These are phyloP conservation scores for Stenocarpella maydis DNA, from an alignment of 2,329 filamentous ascomycete genomes.

Conservation along the genomic window DNA sequence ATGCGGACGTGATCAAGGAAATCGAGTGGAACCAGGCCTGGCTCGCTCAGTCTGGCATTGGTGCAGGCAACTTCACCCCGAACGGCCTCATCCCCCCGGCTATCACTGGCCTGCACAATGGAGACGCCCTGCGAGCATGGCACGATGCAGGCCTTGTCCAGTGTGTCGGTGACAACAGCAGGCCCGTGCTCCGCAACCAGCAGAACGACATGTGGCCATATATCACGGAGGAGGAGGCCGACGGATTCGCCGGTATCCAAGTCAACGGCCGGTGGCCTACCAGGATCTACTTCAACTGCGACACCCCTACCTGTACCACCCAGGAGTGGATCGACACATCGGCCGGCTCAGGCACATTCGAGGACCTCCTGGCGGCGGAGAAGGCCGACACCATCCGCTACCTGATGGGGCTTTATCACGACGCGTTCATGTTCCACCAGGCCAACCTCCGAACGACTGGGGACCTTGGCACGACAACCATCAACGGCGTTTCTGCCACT, in stretches of 20 bases:
- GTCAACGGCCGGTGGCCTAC: conserved; percentile 9
- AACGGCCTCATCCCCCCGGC: conserved; percentile 9
- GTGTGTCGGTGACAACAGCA: conserved; percentile 20
- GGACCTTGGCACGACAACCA: conserved; percentile 16
- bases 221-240: not conserved
- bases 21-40: conserved; percentile 5
- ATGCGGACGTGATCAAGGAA: conserved; percentile 11
- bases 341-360: not conserved
- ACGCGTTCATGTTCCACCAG: conserved; percentile 17
- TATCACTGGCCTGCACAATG: conserved; percentile 13
- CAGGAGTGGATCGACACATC: conserved; percentile 19
- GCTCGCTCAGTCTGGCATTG: not conserved
- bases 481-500: conserved; percentile 2
- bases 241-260: not conserved
- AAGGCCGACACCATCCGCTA: conserved; percentile 11
- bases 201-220: conserved; percentile 21
- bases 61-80: not conserved
- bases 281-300: conserved; percentile 20
- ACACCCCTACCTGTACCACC: not conserved
- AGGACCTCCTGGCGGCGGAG: conserved; percentile 12
- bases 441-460: conserved; percentile 4
- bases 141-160: conserved; percentile 10
- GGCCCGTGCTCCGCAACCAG: conserved; percentile 10
- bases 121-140: conserved; percentile 18
- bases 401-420: not conserved